phyloP scores from a whole-genome alignment of 768 basidiomycete species.

The Rossbeevera mucosa region DNA sequence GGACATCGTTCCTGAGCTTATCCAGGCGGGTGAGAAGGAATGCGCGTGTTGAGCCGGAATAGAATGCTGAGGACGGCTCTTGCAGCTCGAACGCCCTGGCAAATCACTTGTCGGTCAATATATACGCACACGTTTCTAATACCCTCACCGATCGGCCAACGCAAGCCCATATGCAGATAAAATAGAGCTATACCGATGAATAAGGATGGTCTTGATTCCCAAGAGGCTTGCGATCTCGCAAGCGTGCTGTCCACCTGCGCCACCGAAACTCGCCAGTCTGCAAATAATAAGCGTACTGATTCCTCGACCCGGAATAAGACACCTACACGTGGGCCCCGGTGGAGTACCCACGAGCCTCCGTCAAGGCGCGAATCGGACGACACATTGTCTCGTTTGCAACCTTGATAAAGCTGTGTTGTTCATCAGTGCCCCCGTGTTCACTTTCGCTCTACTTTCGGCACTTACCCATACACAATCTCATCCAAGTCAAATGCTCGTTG shows the following conservation, averaged over 20 bases:
- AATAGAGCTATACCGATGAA: slow-evolving; percentile 90
- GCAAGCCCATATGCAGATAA: slow-evolving; percentile 94
- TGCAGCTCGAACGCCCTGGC: slow-evolving; percentile 80
- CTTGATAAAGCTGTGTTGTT: slow-evolving; percentile 72
- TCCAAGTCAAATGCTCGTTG: slow-evolving; percentile 62
- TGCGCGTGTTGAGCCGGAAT: slow-evolving; percentile 51
- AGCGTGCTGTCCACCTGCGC: slow-evolving; percentile 88
- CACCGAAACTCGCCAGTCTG: slow-evolving; percentile 83
- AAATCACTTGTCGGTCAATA: not conserved
- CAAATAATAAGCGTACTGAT: not conserved
- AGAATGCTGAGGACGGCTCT: slow-evolving; percentile 84
- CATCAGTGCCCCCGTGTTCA: not conserved
- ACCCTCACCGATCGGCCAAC: slow-evolving; percentile 64
- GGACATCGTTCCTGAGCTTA: slow-evolving; percentile 58
- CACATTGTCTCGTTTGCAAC: slow-evolving; percentile 98
- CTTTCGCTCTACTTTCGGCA: not conserved
- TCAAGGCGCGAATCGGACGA: slow-evolving; percentile 85
- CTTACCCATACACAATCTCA: slow-evolving; percentile 85
- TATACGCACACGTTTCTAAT: not conserved
- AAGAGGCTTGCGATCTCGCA: slow-evolving; percentile 86
- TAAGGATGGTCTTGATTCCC: slow-evolving; percentile 82
- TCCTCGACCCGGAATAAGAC: not conserved
- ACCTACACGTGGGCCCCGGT: slow-evolving; percentile 66
- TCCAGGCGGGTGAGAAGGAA: slow-evolving; percentile 64
- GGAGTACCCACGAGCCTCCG: slow-evolving; percentile 84